Percentiles rank a stretch among this genome's conserved stretches.
Evolutionary conservation across 2,329 filamentous ascomycete genomes (phyloP).

Genomic region (Penicillium sp.): DNA sequence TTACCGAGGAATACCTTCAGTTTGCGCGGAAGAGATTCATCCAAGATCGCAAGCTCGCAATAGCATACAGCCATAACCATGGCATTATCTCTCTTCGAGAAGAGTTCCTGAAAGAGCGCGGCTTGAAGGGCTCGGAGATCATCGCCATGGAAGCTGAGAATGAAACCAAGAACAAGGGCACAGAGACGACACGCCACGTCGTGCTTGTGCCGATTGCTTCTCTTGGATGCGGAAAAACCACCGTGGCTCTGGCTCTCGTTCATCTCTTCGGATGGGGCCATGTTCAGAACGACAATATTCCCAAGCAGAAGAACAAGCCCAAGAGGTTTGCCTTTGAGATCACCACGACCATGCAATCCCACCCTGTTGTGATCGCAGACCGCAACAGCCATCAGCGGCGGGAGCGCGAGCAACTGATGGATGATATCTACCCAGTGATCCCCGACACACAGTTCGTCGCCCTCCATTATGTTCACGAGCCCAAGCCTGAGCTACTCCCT

Average conservation of each 20-base stretch:
- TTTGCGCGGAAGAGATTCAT: slow-evolving; percentile 75
- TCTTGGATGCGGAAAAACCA: slow-evolving; percentile 96
- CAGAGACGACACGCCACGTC: slow-evolving; percentile 62
- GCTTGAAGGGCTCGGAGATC: slow-evolving; percentile 83
- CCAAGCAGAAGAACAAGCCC: slow-evolving; percentile 69
- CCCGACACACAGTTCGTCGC: slow-evolving; percentile 71
- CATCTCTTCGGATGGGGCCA: slow-evolving; percentile 90
- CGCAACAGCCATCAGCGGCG: slow-evolving; percentile 89
- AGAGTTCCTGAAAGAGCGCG: slow-evolving; percentile 78
- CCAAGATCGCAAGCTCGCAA: slow-evolving; percentile 63
- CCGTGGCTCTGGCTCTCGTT: slow-evolving; percentile 74
- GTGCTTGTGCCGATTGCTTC: slow-evolving; percentile 89
- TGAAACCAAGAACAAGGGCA: slow-evolving; percentile 45
- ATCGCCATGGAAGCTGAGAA: slow-evolving; percentile 63
- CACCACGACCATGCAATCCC: slow-evolving; percentile 60
- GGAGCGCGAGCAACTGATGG: slow-evolving; percentile 83
- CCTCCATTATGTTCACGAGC: slow-evolving; percentile 80
- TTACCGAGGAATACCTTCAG: slow-evolving; percentile 85
- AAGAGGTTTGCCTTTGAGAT: slow-evolving; percentile 73
- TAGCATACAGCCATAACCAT: slow-evolving; percentile 79
- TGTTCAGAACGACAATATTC: slow-evolving; percentile 95
- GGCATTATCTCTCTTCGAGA: slow-evolving; percentile 90
- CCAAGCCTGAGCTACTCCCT: slow-evolving; percentile 59
- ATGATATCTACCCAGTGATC: slow-evolving; percentile 65
- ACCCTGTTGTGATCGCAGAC: slow-evolving; percentile 80